A percentile compares a stretch with the other conserved stretches of the same genome.
phyloP scores from a whole-genome alignment of 73 alveolate genomes.

The Paramecium pentaurelia region DNA sequence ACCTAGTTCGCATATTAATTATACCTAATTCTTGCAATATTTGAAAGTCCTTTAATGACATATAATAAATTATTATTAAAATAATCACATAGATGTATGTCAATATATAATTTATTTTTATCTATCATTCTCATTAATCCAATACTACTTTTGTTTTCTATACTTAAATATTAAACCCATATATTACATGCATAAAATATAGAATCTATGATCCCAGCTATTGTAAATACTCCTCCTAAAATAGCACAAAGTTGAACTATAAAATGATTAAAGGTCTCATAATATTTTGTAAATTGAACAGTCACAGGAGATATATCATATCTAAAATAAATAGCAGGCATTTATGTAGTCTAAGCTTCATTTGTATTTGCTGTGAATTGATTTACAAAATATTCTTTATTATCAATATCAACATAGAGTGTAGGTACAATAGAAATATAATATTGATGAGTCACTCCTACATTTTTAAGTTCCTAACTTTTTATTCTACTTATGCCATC shows the following conservation, averaged over 20 bases:
- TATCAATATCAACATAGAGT: constrained; percentile 69
- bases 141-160: not conserved
- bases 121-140: not conserved
- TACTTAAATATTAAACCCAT: not conserved
- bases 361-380: constrained; percentile 85
- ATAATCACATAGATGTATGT: not conserved
- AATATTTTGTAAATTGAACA: constrained; percentile 81
- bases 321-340: constrained; percentile 81
- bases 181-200: constrained; percentile 59
- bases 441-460: constrained; percentile 74
- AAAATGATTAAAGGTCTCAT: constrained; percentile 80
- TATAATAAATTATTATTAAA: not conserved
- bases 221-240: constrained; percentile 98
- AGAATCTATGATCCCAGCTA: constrained; percentile 91
- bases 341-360: constrained; percentile 57
- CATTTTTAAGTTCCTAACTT: constrained; percentile 8
- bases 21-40: constrained; percentile 20
- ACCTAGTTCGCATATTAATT: constrained; percentile 49
- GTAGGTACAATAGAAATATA: constrained; percentile 93
- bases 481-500: constrained; percentile 65
- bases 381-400: constrained; percentile 65
- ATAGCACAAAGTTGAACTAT: constrained; percentile 93
- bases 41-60: constrained; percentile 35
- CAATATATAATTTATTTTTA: not conserved
- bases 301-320: constrained; percentile 97